phyloP scores from a whole-genome alignment of 352 stramenopile species.

The Pythium sp. region DNA sequence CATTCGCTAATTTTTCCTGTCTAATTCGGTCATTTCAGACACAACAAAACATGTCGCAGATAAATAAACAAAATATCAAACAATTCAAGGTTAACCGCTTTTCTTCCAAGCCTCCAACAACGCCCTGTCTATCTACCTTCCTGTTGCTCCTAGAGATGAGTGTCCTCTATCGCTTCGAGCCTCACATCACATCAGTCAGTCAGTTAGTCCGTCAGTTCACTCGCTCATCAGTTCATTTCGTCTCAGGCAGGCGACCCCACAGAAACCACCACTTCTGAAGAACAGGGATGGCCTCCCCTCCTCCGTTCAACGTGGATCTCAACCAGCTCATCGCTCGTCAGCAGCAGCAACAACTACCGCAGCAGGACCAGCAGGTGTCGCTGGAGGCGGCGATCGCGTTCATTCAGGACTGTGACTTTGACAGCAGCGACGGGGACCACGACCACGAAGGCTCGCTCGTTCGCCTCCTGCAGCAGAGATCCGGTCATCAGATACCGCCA shows the following conservation, averaged over 20 bases:
- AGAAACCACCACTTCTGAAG: neutral
- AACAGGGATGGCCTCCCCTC: neutral
- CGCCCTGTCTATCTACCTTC: too few relatives aligned
- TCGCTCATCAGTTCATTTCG: neutral
- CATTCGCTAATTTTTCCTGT: neutral
- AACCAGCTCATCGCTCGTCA: neutral
- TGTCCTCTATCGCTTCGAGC: too few relatives aligned
- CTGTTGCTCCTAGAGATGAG: too few relatives aligned
- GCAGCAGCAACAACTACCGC: neutral
- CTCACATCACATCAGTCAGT: too few relatives aligned
- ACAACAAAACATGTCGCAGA: too few relatives aligned
- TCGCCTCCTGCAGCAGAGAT: neutral
- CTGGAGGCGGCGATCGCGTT: slow-evolving; percentile 14
- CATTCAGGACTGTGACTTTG: slow-evolving; percentile 4
- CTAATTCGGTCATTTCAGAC: neutral
- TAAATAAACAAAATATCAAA: too few relatives aligned
- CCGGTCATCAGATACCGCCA: neutral
- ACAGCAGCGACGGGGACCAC: neutral
- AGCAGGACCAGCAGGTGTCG: slow-evolving; percentile 4
- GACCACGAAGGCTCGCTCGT: neutral
- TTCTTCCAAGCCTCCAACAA: too few relatives aligned
- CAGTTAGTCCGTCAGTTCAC: neutral
- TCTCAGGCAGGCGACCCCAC: neutral
- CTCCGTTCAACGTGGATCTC: neutral
- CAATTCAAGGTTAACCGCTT: too few relatives aligned